Conservation (phyloP, 1,139 yeast genomes). For the Suhomyces yuchorum region DNA sequence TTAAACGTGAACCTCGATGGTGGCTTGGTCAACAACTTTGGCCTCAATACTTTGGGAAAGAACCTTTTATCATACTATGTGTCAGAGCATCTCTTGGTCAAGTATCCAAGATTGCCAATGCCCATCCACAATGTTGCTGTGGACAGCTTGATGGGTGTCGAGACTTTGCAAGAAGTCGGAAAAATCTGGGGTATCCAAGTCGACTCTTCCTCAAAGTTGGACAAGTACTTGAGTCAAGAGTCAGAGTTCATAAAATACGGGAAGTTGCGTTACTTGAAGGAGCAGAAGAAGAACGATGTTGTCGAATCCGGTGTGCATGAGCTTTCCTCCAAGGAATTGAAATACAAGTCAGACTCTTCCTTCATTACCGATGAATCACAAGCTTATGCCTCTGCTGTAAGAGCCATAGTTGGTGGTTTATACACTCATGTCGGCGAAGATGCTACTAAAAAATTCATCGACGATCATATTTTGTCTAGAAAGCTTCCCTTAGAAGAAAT, state of each 20-base stretch:
- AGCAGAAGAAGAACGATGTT: constrained; percentile 37
- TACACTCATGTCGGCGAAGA: constrained; percentile 67
- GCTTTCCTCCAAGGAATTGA: constrained; percentile 36
- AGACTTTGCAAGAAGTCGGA: constrained; percentile 66
- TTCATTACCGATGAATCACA: constrained; percentile 37
- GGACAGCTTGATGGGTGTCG: constrained; percentile 69
- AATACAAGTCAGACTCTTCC: constrained; percentile 15
- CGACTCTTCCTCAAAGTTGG: constrained; percentile 64
- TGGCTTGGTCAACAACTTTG: constrained; percentile 70
- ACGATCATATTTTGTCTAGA: constrained; percentile 74
- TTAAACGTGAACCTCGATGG: constrained; percentile 50
- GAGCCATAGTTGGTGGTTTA: constrained; percentile 72
- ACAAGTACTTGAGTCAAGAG: constrained; percentile 70
- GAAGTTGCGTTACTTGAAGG: constrained; percentile 55
- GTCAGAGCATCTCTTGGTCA: constrained; percentile 68
- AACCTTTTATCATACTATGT: constrained; percentile 75
- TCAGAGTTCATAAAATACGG: constrained; percentile 66
- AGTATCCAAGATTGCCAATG: constrained; percentile 88
- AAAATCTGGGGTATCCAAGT: constrained; percentile 85
- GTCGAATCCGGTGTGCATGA: constrained; percentile 55
- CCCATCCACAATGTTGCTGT: constrained; percentile 73
- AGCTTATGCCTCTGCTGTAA: constrained; percentile 59
- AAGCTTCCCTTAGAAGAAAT: constrained; percentile 70
- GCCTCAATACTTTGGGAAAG: constrained; percentile 81
- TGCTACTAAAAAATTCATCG: constrained; percentile 64